phyloP scores from a whole-genome alignment of 345 rosid genomes.

The Gossypium mustelinum region DNA sequence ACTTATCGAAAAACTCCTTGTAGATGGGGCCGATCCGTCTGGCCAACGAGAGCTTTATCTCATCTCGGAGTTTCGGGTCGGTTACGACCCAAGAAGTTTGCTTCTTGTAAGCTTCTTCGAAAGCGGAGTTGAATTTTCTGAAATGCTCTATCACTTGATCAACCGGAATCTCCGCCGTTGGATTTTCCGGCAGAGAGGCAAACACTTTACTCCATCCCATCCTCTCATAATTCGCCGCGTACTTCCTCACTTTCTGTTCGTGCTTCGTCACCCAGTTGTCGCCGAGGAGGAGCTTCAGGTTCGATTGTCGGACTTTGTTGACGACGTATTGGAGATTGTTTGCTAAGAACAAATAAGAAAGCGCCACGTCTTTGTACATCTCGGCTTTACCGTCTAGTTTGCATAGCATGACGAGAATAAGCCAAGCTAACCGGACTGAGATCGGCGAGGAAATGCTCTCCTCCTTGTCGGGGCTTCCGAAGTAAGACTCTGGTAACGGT shows the following conservation, averaged over 20 bases:
- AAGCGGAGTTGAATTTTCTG: slow-evolving; percentile 50
- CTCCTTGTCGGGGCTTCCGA: slow-evolving; percentile 24
- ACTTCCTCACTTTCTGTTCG: slow-evolving; percentile 56
- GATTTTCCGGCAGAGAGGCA: slow-evolving; percentile 40
- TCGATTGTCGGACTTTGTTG: slow-evolving; percentile 52
- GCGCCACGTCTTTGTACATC: slow-evolving; percentile 68
- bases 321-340: slow-evolving; percentile 85
- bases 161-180: slow-evolving; percentile 30
- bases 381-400: slow-evolving; percentile 74
- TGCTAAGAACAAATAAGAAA: slow-evolving; percentile 74
- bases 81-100: slow-evolving; percentile 68
- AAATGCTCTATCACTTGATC: slow-evolving; percentile 35
- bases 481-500: slow-evolving; percentile 47
- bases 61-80: slow-evolving; percentile 60
- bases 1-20: slow-evolving; percentile 39
- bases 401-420: slow-evolving; percentile 64
- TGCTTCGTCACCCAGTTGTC: slow-evolving; percentile 68
- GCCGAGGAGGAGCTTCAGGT: slow-evolving; percentile 58
- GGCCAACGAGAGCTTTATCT: slow-evolving; percentile 51
- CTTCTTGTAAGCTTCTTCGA: slow-evolving; percentile 54
- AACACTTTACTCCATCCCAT: slow-evolving; percentile 68
- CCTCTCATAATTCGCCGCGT: slow-evolving; percentile 66
- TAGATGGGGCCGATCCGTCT: slow-evolving; percentile 43
- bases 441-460: slow-evolving; percentile 35
- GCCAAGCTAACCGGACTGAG: slow-evolving; percentile 56